Evolutionary conservation across 306 rosid species (phyloP), one percentile per base, ranked within the genome.

Genomic region (Corylus americana): DNA sequence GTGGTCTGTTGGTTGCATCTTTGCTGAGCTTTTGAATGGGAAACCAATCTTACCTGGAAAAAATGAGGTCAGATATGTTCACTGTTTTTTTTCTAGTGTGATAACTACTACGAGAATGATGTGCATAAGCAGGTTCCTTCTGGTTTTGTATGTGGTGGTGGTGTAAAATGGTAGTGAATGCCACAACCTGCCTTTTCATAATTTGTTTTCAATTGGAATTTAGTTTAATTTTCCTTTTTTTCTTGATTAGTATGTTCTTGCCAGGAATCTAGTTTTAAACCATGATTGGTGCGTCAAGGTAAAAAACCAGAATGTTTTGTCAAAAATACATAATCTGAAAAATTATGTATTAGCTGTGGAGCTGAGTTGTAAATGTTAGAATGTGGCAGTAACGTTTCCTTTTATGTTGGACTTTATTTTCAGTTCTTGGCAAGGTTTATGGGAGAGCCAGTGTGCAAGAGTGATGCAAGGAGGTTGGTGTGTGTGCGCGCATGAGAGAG

Each of bases 1-100:
- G 92, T 91, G 95, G 95, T 91, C 95, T 75, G 95, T 87, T 71
- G 92, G 95, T 80, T 88, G 95, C 78, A 91, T 91, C 79, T 91
- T 91, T 81, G 96, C 90, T 27, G 93, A 91, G 83, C 96, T 91
- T 81, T 86, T 91, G 63, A 82, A 86, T 55, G 93, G 93, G 71
- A 86, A 86, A 75, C 93, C 93, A 50, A 89, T 91, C 69, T 79
- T 91, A 71, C 91, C 91, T 70, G 96, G 96, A 74, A 91, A 87
- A 86, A 88, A 83, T 79, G 96, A 91, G 89, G 96, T 91, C 44
- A 78, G 84, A 73, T 29, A 67, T 5, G 77, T 67, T 75, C 25
- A n/a, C 18, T 45, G 17, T 13, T 42, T 71, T 16, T 49, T 27
- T 50, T 29, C n/a, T 44, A 8, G n/a, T 62, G 44, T 25, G 11